Evolutionary conservation across 1,139 yeast species (phyloP), one percentile per base, ranked within the genome.

Genomic region (Arxiozyma heterogenica): DNA sequence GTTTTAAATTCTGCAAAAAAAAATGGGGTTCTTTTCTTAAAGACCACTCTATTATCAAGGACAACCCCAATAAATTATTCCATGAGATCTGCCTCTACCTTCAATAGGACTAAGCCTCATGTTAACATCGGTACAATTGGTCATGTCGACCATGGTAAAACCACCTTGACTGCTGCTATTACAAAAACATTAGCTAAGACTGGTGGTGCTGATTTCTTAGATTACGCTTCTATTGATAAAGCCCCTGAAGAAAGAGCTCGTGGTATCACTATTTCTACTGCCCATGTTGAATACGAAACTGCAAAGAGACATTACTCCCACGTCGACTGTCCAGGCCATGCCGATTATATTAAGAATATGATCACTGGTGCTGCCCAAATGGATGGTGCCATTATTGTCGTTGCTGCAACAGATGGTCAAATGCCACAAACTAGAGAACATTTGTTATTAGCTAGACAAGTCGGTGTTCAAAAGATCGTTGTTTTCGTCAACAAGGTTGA

Each of bases 391-490:
- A 91, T 93, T 68, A 91, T 93, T 77, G 98, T 93, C 62, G 98
- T 93, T 74, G 98, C 98, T 69, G 98, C 98, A 61, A 80, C 96
- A 57, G 98, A 93, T 71, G 98, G 98, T 70, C 96, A 91, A 77
- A 93, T 93, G 98, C 98, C 97, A 71, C 98, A 93, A 80, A 94
- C 98, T 65, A 87, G 97, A 79, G 98, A 93, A 78, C 98, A 93
- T 77, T 80, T 93, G 79, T 79, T 93, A 74, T 84, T 93, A 71
- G 98, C 98, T 61, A 90, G 98, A 81, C 98, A 93, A 80, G 98
- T 93, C 71, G 99, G 99, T 81, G 96, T 93, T 64, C 95, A 93
- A 77, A 82, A 90, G 76, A 83, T 93, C 72, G 97, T 93, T 73
- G 99, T 93, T 53, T 93, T 87, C 66, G 98, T 94, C 60, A 93